A percentile compares a stretch with the other conserved stretches of the same genome.
Conservation (phyloP, 345 rosid species). For the Dovyalis caffra region DNA sequence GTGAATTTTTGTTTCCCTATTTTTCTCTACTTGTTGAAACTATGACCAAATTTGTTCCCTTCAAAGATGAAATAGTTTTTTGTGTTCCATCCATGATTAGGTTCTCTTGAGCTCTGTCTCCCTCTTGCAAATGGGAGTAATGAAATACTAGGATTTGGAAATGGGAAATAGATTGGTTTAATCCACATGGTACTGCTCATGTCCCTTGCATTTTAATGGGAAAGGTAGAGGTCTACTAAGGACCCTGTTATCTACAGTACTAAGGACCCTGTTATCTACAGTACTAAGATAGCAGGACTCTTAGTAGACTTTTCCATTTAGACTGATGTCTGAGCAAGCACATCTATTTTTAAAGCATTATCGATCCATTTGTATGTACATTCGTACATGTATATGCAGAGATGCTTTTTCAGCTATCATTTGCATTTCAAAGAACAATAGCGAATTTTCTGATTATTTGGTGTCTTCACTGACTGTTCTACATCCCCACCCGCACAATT, state of each 20-base stretch:
- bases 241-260: neutral
- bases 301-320: neutral
- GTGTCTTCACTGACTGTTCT: neutral
- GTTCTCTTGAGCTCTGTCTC: neutral
- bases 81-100: neutral
- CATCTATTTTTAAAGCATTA: neutral
- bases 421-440: neutral
- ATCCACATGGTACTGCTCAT: neutral
- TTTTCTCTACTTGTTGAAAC: neutral
- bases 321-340: neutral
- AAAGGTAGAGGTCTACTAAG: neutral
- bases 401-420: neutral
- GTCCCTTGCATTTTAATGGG: neutral
- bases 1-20: neutral
- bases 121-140: neutral
- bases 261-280: neutral
- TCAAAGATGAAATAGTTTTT: neutral
- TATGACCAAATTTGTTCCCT: neutral
- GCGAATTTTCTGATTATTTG: neutral
- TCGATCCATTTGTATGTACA: neutral
- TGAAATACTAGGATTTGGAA: neutral
- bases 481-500: neutral
- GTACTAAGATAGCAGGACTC: neutral
- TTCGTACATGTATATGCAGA: neutral
- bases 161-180: neutral